phyloP scores from a whole-genome alignment of 192 early-diverging fungal genomes.

The Bifiguratus adelaidae region DNA sequence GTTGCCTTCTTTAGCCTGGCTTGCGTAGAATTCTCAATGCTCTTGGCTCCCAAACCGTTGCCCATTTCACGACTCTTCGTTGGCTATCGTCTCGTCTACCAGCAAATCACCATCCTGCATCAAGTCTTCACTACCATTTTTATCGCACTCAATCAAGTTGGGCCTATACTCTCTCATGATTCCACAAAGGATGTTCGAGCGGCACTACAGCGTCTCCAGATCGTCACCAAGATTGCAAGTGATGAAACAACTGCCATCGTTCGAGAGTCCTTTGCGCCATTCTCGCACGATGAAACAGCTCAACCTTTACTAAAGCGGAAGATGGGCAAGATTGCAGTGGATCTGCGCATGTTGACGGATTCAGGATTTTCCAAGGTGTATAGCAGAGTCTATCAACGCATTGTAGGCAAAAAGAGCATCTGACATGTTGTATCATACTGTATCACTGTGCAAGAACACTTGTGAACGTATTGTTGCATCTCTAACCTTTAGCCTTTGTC shows the following conservation, averaged over 20 bases:
- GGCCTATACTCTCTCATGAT: slow-evolving; percentile 27
- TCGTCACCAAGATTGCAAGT: slow-evolving; percentile 20
- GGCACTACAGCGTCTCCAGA: slow-evolving; percentile 10
- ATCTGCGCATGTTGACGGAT: slow-evolving; percentile 7
- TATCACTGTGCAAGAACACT: too few species aligned
- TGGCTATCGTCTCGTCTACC: slow-evolving; percentile 21
- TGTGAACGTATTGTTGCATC: too few species aligned
- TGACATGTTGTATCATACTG: too few species aligned
- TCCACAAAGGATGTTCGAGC: slow-evolving; percentile 13
- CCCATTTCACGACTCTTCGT: slow-evolving; percentile 7
- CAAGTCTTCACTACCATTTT: slow-evolving; percentile 30
- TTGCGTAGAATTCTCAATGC: slow-evolving; percentile 26
- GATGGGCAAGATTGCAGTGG: slow-evolving; percentile 27
- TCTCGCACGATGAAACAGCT: slow-evolving; percentile 14
- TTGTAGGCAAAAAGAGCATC: neutral
- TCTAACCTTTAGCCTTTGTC: too few species aligned
- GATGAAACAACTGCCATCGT: slow-evolving; percentile 19
- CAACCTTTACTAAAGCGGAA: slow-evolving; percentile 20
- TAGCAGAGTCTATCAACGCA: neutral
- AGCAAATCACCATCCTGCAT: slow-evolving; percentile 27
- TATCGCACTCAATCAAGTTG: slow-evolving; percentile 31
- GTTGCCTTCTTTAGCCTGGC: slow-evolving; percentile 29
- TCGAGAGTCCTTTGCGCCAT: slow-evolving; percentile 22
- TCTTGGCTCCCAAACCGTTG: slow-evolving; percentile 6
- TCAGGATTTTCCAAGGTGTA: slow-evolving; percentile 3